Conservation (phyloP, 2,329 filamentous ascomycete genomes). For the Fusarium brevicatenulatum region DNA sequence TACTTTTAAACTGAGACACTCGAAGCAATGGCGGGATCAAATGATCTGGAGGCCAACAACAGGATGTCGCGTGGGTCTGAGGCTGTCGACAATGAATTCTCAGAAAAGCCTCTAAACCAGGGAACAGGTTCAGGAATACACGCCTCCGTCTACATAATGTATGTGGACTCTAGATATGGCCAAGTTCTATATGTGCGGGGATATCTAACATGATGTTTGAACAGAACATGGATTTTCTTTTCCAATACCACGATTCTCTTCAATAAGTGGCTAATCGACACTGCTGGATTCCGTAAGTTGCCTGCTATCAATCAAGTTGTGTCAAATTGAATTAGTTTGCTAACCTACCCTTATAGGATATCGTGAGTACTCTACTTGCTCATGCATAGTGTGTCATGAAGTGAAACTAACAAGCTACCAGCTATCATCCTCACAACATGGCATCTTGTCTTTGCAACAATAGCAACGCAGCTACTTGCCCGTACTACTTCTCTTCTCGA, state of each 20-base stretch:
- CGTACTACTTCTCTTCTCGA: slow-evolving; percentile 72
- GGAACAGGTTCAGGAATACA: slow-evolving; percentile 41
- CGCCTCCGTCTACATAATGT: slow-evolving; percentile 50
- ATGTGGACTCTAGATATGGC: slow-evolving; percentile 11
- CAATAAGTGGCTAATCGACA: slow-evolving; percentile 90
- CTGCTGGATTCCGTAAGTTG: slow-evolving; percentile 76
- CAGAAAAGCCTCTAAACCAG: slow-evolving; percentile 45
- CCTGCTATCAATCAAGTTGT: background rate
- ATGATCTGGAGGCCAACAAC: slow-evolving; percentile 25
- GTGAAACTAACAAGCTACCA: slow-evolving; percentile 38
- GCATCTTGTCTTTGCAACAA: slow-evolving; percentile 73
- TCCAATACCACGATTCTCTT: slow-evolving; percentile 89
- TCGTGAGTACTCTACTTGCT: slow-evolving; percentile 41
- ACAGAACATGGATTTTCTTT: slow-evolving; percentile 80
- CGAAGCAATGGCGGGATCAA: slow-evolving; percentile 16
- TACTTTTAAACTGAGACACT: slow-evolving; percentile 6
- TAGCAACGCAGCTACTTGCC: slow-evolving; percentile 73
- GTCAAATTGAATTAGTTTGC: background rate
- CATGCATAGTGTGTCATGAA: background rate
- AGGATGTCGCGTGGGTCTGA: slow-evolving; percentile 1
- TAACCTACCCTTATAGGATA: slow-evolving; percentile 43
- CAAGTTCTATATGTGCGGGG: background rate
- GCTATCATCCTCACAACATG: slow-evolving; percentile 72
- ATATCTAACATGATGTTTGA: slow-evolving; percentile 19
- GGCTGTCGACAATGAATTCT: background rate